Percentiles rank a stretch among this genome's conserved stretches.
Evolutionary conservation across 495 filamentous ascomycete species (phyloP).

Genomic region (Penicillium bialowiezense): DNA sequence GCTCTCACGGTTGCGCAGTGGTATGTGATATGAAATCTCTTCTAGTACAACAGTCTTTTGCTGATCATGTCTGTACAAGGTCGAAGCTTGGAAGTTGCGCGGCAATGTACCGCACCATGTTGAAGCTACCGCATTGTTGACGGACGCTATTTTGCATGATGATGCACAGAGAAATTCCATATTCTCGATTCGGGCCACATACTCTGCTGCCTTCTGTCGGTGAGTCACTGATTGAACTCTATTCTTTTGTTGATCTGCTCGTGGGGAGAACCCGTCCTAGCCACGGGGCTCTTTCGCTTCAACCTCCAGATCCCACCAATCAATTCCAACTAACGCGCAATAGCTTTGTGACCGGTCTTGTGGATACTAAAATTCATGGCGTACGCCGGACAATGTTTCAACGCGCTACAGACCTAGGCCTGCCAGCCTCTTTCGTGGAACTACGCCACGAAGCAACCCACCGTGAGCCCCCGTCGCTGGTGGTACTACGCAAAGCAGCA

Average conservation of each 20-base stretch:
- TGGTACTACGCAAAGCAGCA: slow-evolving; percentile 63
- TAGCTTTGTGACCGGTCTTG: slow-evolving; percentile 88
- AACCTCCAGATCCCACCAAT: no score
- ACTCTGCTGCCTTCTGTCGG: slow-evolving; percentile 61
- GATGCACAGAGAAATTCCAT: slow-evolving; percentile 48
- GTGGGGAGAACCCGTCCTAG: no score
- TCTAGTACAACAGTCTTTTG: neutral
- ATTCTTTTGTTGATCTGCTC: neutral
- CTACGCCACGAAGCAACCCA: slow-evolving; percentile 88
- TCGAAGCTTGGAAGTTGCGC: slow-evolving; percentile 58
- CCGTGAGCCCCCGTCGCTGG: slow-evolving; percentile 74
- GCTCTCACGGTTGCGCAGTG: slow-evolving; percentile 43
- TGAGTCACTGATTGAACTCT: slow-evolving; percentile 22
- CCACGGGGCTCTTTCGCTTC: no score
- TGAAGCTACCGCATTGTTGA: slow-evolving; percentile 75
- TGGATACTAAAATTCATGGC: slow-evolving; percentile 70
- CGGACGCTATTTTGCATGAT: slow-evolving; percentile 70
- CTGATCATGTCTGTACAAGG: slow-evolving; percentile 27
- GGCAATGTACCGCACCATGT: slow-evolving; percentile 78
- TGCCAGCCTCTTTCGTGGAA: slow-evolving; percentile 85
- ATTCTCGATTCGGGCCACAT: slow-evolving; percentile 55
- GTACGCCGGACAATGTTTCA: slow-evolving; percentile 76
- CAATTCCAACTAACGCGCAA: slow-evolving; percentile 10
- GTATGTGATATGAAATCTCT: slow-evolving; percentile 26
- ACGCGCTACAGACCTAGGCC: slow-evolving; percentile 67